Evolutionary conservation across 495 filamentous ascomycete species (phyloP).

Genomic region (Hapsidospora chrysogenum): DNA sequence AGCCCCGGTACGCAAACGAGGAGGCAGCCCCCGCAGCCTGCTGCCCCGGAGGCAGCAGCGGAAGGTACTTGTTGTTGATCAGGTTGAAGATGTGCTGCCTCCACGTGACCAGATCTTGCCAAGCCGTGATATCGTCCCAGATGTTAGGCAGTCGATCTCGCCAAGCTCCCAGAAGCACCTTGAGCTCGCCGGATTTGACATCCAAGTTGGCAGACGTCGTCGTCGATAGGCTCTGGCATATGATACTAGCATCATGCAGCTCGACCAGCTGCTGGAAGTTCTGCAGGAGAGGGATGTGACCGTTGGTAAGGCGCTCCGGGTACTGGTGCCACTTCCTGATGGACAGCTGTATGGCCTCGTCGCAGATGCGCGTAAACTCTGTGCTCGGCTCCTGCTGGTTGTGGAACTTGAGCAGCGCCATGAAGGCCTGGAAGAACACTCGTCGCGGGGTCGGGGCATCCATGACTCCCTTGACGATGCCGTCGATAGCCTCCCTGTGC

Average conservation of each 20-base stretch:
- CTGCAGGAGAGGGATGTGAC: constrained; percentile 86
- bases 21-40: constrained; percentile 54
- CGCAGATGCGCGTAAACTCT: constrained; percentile 79
- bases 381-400: constrained; percentile 62
- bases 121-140: constrained; percentile 98
- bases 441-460: constrained; percentile 89
- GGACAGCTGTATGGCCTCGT: constrained; percentile 90
- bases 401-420: constrained; percentile 84
- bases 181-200: constrained; percentile 85
- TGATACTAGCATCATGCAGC: constrained; percentile 91
- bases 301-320: constrained; percentile 81
- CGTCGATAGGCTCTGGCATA: constrained; percentile 70
- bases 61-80: constrained; percentile 87
- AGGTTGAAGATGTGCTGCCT: constrained; percentile 96
- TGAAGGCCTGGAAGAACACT: constrained; percentile 95
- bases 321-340: constrained; percentile 98
- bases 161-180: constrained; percentile 88
- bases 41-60: constrained; percentile 57
- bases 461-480: constrained; percentile 84
- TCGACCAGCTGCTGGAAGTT: constrained; percentile 99
- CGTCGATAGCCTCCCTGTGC: constrained; percentile 76
- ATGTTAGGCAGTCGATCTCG: constrained; percentile 89
- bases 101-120: constrained; percentile 98
- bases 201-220: constrained; percentile 81
- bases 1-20: constrained; percentile 90